phyloP scores from a whole-genome alignment of 2,329 filamentous ascomycete genomes.

The Anthostomella pinea region DNA sequence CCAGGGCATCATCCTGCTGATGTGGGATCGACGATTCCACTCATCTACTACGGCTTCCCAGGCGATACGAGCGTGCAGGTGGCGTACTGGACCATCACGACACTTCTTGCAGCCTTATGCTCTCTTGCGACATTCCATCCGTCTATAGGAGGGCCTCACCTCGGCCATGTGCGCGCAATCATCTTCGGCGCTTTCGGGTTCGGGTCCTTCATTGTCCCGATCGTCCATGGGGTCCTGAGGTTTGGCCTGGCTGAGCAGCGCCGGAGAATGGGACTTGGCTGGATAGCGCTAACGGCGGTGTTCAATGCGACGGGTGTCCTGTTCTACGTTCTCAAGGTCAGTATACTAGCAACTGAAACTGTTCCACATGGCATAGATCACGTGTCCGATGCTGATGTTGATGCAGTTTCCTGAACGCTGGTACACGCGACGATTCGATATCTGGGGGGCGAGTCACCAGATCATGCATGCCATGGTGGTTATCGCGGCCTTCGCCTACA shows the following conservation, averaged over 20 bases:
- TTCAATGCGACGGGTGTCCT: constrained; percentile 38
- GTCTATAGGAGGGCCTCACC: constrained; percentile 36
- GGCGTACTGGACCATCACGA: constrained; percentile 37
- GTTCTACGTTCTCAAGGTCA: constrained; percentile 35
- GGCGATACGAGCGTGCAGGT: constrained; percentile 27
- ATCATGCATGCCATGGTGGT: constrained; percentile 6
- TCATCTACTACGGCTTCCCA: constrained; percentile 54
- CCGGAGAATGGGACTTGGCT: constrained; percentile 38
- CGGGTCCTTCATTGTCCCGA: constrained; percentile 38
- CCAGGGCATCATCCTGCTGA: constrained; percentile 58
- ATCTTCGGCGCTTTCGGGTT: constrained; percentile 41
- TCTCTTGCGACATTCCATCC: constrained; percentile 36
- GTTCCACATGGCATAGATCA: too few species aligned
- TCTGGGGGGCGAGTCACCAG: constrained; percentile 8
- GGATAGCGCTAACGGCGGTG: constrained; percentile 36
- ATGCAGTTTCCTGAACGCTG: constrained; percentile 6
- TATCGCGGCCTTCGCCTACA: constrained; percentile 4
- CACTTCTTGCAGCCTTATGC: constrained; percentile 35
- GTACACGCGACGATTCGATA: constrained; percentile 5
- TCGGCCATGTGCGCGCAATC: constrained; percentile 37
- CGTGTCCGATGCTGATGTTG: too few species aligned
- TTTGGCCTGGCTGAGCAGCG: constrained; percentile 34
- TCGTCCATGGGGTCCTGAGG: constrained; percentile 35
- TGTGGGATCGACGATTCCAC: constrained; percentile 61
- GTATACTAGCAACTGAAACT: too few species aligned